These are phyloP conservation scores for Salix purpurea DNA, from an alignment of 345 rosid genomes.

Conservation along the genomic window DNA sequence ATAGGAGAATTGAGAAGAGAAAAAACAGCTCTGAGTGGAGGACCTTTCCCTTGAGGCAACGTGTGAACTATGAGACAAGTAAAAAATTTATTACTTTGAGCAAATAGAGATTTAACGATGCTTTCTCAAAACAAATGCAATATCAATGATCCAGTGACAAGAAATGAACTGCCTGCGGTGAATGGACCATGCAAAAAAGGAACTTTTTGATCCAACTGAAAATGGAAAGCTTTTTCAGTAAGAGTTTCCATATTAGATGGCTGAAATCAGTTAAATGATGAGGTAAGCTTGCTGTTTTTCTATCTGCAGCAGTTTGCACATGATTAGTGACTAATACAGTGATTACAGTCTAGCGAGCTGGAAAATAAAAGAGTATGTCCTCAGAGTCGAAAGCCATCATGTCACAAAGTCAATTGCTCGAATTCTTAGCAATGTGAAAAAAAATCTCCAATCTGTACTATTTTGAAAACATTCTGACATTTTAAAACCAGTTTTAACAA, in stretches of 20 bases:
- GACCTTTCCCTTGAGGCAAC: conserved; percentile 36
- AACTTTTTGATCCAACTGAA: conserved; percentile 1
- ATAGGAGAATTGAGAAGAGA: conserved; percentile 20
- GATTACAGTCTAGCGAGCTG: neutral
- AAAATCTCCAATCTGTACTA: neutral
- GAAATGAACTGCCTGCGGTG: conserved; percentile 1
- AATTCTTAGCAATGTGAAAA: neutral
- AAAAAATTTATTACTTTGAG: conserved; percentile 8
- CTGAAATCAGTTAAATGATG: conserved; percentile 2
- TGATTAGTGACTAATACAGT: neutral
- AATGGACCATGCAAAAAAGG: neutral
- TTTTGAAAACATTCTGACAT: neutral
- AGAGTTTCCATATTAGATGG: neutral
- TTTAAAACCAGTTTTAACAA: neutral
- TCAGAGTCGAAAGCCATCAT: neutral
- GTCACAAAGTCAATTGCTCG: neutral
- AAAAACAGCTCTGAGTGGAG: conserved; percentile 20
- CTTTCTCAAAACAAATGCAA: conserved; percentile 5
- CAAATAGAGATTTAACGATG: neutral
- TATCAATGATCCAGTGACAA: neutral
- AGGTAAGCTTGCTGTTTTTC: neutral
- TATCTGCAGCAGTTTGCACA: neutral
- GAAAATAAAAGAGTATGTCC: too few relatives aligned
- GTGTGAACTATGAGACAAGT: conserved; percentile 29
- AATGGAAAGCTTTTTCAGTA: neutral